phyloP scores from a whole-genome alignment of 2,329 filamentous ascomycete genomes.

The Trichoderma sp. region DNA sequence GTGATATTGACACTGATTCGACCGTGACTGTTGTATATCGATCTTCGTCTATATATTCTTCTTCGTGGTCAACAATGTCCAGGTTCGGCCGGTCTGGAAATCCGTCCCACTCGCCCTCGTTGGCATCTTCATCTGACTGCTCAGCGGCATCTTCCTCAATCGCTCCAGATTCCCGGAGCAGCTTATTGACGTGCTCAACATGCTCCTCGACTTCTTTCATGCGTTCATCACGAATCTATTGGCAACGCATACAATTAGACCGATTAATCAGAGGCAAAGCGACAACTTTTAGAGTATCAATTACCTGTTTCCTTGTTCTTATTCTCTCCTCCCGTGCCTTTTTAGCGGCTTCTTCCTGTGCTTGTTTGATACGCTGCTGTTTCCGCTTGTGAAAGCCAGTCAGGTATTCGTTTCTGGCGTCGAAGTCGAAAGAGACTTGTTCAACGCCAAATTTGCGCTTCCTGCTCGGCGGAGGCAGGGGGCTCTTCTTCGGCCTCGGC shows the following conservation, averaged over 20 bases:
- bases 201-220: constrained; percentile 81
- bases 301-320: constrained; percentile 73
- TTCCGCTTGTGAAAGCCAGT: constrained; percentile 98
- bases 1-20: constrained; percentile 80
- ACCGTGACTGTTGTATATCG: constrained; percentile 94
- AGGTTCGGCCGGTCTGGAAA: constrained; percentile 57
- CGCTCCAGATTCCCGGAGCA: constrained; percentile 64
- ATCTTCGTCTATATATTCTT: constrained; percentile 96
- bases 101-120: constrained; percentile 67
- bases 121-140: constrained; percentile 38
- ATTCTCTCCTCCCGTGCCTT: constrained; percentile 78
- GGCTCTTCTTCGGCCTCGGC: constrained; percentile 61
- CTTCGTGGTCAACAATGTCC: constrained; percentile 73
- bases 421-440: constrained; percentile 83
- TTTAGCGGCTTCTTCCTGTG: constrained; percentile 79
- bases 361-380: constrained; percentile 78
- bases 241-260: constrained; percentile 1
- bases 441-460: constrained; percentile 70
- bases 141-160: constrained; percentile 42
- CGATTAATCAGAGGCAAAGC: background rate
- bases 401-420: constrained; percentile 81
- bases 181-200: constrained; percentile 72
- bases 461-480: constrained; percentile 64
- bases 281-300: constrained; percentile 29
- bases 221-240: constrained; percentile 79